Conservation (phyloP, 2,329 filamentous ascomycete species). For the Ophiostoma ulmi region DNA sequence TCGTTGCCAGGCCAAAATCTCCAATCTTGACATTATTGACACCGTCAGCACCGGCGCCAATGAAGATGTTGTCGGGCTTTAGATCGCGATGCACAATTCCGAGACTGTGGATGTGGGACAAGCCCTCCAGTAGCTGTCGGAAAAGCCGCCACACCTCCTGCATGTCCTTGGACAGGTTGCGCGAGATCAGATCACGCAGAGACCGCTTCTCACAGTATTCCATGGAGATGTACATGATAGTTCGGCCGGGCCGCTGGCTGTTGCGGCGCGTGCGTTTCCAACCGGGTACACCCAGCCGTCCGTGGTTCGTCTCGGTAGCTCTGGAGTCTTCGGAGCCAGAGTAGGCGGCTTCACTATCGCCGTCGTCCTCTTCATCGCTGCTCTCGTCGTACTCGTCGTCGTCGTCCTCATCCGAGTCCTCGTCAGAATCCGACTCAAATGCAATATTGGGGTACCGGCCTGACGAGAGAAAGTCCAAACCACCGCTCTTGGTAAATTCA, state of each 20-base stretch:
- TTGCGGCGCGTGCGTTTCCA: constrained; percentile 30
- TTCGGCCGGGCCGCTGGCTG: constrained; percentile 54
- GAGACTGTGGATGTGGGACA: constrained; percentile 82
- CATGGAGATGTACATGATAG: constrained; percentile 95
- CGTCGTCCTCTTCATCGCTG: constrained; percentile 24
- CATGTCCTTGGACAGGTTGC: constrained; percentile 65
- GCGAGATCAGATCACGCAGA: constrained; percentile 77
- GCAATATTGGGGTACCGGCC: constrained; percentile 71
- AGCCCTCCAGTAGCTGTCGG: constrained; percentile 81
- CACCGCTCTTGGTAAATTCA: constrained; percentile 66
- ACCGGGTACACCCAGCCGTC: background rate
- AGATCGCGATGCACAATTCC: constrained; percentile 94
- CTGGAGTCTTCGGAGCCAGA: constrained; percentile 25
- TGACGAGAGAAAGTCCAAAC: constrained; percentile 89
- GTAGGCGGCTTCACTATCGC: constrained; percentile 19
- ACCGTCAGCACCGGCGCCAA: constrained; percentile 62
- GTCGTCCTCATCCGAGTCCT: constrained; percentile 39
- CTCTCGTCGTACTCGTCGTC: constrained; percentile 41
- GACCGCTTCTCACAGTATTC: constrained; percentile 97
- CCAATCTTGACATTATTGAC: constrained; percentile 90
- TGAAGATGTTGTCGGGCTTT: constrained; percentile 97
- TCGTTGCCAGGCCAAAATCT: constrained; percentile 92
- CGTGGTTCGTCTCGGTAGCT: constrained; percentile 26
- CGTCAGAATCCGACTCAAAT: constrained; percentile 58
- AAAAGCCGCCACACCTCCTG: constrained; percentile 86